Percentiles rank a stretch among this genome's conserved stretches.
Conservation (phyloP, 176 grass and related monocot species). For the Metroxylon sagu region DNA sequence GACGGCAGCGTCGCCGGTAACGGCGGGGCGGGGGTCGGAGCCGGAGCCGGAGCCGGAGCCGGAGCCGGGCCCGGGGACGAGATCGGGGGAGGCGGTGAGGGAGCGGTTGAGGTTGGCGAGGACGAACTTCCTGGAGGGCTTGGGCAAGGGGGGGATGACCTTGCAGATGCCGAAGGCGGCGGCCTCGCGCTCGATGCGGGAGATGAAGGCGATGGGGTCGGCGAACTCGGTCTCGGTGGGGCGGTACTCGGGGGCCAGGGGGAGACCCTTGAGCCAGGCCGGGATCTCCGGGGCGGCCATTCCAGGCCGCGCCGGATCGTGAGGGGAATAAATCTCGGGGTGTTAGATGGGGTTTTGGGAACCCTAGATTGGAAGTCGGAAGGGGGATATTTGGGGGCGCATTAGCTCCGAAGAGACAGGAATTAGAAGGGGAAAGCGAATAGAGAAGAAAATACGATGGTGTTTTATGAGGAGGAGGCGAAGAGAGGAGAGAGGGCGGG, state of each 20-base stretch:
- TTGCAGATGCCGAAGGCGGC: slow-evolving; percentile 95
- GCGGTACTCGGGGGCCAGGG: slow-evolving; percentile 88
- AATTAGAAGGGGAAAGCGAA: too few species aligned
- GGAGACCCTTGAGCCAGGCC: slow-evolving; percentile 61
- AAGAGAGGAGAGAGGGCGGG: too few species aligned
- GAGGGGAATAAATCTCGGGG: slow-evolving; percentile 21
- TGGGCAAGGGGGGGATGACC: slow-evolving; percentile 72
- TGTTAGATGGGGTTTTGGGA: slow-evolving; percentile 21
- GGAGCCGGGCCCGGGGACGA: neutral
- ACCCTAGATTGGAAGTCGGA: slow-evolving; percentile 19
- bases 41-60: neutral
- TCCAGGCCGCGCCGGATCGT: neutral
- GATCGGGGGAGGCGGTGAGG: slow-evolving; percentile 25
- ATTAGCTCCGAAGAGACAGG: neutral
- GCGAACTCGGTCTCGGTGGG: slow-evolving; percentile 96
- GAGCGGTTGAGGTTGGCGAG: slow-evolving; percentile 80
- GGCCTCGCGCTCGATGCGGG: slow-evolving; percentile 73
- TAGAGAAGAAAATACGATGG: too few species aligned
- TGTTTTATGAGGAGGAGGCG: too few species aligned
- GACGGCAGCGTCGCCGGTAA: slow-evolving; percentile 10
- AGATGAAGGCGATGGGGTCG: slow-evolving; percentile 95
- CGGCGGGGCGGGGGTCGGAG: slow-evolving; percentile 3
- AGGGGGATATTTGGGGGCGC: slow-evolving; percentile 27
- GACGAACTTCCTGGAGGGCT: slow-evolving; percentile 70
- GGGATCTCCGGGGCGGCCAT: slow-evolving; percentile 18